A percentile compares a stretch with the other conserved stretches of the same genome.
Evolutionary conservation across 768 basidiomycete genomes (phyloP).

Genomic region (Rhodotorula paludigena): DNA sequence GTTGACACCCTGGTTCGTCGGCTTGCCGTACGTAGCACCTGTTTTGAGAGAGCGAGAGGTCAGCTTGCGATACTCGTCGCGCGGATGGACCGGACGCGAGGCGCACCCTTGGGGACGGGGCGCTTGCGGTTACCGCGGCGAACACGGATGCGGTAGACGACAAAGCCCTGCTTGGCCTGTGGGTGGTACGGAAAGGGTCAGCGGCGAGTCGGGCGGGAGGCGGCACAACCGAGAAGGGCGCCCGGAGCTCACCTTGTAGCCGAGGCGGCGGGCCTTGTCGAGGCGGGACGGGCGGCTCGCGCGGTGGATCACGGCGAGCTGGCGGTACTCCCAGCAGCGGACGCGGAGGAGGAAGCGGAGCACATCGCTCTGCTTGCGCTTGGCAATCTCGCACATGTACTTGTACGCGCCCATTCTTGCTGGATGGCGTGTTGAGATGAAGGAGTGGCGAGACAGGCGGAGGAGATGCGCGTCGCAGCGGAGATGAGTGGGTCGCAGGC

Average conservation of each 20-base stretch:
- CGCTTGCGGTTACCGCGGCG: conserved; percentile 98
- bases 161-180: conserved; percentile 92
- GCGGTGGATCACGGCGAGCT: conserved; percentile 95
- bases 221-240: too few species aligned
- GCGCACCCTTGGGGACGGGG: conserved; percentile 88
- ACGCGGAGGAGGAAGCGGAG: conserved; percentile 97
- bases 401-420: conserved; percentile 1
- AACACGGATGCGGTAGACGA: conserved; percentile 95
- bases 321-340: conserved; percentile 68
- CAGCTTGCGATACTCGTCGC: neutral
- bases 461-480: too few species aligned
- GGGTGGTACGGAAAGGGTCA: neutral
- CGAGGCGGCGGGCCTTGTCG: conserved; percentile 96
- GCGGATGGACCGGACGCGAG: neutral
- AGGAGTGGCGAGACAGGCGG: too few species aligned
- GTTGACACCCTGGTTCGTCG: conserved; percentile 98
- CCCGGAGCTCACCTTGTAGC: conserved; percentile 95
- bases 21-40: conserved; percentile 99
- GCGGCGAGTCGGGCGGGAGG: too few species aligned
- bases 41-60: neutral
- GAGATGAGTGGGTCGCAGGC: too few species aligned
- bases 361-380: conserved; percentile 96
- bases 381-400: conserved; percentile 77
- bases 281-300: conserved; percentile 97
- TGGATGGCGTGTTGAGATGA: too few species aligned